Base-by-base conservation (phyloP, 2,329 filamentous ascomycete species). In the Tolypocladium inflatum region DNA sequence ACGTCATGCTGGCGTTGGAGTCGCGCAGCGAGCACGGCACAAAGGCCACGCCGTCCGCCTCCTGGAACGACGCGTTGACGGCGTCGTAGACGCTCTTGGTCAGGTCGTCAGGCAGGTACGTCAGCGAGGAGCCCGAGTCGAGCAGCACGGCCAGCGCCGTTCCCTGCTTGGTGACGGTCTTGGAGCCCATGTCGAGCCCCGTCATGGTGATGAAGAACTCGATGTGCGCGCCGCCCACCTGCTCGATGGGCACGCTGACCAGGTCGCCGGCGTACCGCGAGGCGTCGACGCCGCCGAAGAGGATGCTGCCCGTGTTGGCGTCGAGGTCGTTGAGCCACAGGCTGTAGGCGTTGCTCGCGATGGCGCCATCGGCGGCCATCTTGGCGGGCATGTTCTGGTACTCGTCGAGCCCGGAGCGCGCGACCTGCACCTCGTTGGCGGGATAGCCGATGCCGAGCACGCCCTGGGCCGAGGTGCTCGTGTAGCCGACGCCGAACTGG, bases 401-500 rank as follows among this genome's bases (percentile, higher is more conserved):
- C 0, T 81, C 58, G 4, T 73, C 59, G 58, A 76, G 71, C 7
- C 79, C 76, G 10, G 77, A 80, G 62, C 82, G 78, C 55, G 80
- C 79, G 52, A 89, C 83, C 64, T 87, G 84, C 15, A 88, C 89
- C 73, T 97, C 92, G 70, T 95, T 94, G 62, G 79, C 71, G 0
- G 80, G 70, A 70, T 96, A 97, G 8, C 92, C 92, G 61, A 97
- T 88, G 21, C 92, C 92, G 23, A 97, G 72, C 48, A 97, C 90
- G 43, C 90, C 90, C 70, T 95, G 83, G 56, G 73, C 61, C 8
- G 82, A 81, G 10, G 76, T 74, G 69, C 80, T 84, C 9, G 67
- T 68, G 67, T 91, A 90, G 48, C 88, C 89, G 61, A 92, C 78
- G 60, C 88, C 89, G 64, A 92, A 90, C 66, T 91, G 87, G 57